A percentile compares a stretch with the other conserved stretches of the same genome.
Conservation (phyloP, 495 filamentous ascomycete genomes). For the Penicillium maclennaniae region DNA sequence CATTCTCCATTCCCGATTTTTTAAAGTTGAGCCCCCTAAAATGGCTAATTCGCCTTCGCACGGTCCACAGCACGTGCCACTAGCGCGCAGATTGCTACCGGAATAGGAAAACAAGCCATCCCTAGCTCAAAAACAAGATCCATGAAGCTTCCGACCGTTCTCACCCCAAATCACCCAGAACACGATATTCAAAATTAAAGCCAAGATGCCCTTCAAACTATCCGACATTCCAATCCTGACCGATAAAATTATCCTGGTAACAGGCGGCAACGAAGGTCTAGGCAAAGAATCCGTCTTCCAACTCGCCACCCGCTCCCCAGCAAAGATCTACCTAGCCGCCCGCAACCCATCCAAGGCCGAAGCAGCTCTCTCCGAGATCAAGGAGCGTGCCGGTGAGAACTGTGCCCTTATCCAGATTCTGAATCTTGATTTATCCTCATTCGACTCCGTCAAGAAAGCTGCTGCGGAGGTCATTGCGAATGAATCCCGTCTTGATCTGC, state of each 20-base stretch:
- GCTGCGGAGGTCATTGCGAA: constrained; percentile 29
- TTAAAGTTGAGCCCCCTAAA: neutral
- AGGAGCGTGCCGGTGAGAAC: constrained; percentile 18
- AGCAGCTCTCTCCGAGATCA: constrained; percentile 37
- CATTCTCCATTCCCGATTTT: neutral
- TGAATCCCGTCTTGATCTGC: constrained; percentile 45
- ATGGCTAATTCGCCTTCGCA: neutral
- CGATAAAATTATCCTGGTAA: constrained; percentile 51
- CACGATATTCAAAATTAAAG: neutral
- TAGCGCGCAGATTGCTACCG: neutral
- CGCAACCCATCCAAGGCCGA: constrained; percentile 42
- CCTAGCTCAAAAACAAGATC: neutral
- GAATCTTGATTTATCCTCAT: constrained; percentile 37
- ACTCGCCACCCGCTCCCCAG: constrained; percentile 47
- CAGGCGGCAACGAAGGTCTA: constrained; percentile 54
- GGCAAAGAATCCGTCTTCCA: constrained; percentile 51
- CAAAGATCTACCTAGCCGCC: constrained; percentile 53
- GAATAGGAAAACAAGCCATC: neutral
- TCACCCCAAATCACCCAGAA: neutral
- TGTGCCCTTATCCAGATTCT: constrained; percentile 31
- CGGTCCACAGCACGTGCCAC: neutral
- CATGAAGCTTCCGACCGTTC: neutral
- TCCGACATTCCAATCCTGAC: constrained; percentile 47
- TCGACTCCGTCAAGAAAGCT: constrained; percentile 34
- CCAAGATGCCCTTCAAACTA: neutral